Evolutionary conservation across 106 monocot species (phyloP).

Genomic region (Allium fistulosum): DNA sequence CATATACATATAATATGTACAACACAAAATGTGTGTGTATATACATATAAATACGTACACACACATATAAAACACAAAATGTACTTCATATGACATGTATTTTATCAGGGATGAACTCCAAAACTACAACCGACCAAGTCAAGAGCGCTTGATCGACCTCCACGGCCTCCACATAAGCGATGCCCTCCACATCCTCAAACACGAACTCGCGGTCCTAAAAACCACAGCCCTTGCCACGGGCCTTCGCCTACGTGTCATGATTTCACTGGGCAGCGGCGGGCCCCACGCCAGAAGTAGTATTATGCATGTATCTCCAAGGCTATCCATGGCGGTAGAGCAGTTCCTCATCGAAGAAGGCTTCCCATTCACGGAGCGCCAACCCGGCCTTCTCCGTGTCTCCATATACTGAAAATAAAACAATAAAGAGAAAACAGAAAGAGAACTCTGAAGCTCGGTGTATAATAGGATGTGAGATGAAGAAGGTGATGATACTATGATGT

Average conservation of each 20-base stretch:
- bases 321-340: conserved; percentile 48
- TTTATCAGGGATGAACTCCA: conserved; percentile 2
- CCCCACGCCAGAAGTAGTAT: conserved; percentile 32
- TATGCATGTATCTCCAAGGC: conserved; percentile 24
- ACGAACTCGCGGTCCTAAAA: conserved; percentile 35
- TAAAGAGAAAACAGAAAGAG: no score
- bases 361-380: conserved; percentile 45
- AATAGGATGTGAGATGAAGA: no score
- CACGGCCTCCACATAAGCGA: conserved; percentile 56
- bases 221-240: conserved; percentile 30
- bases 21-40: no score
- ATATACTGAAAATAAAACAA: conserved; percentile 26
- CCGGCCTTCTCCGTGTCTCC: conserved; percentile 47
- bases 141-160: conserved; percentile 39
- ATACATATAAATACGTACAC: no score
- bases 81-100: no score
- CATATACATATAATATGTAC: no score
- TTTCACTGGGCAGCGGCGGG: conserved; percentile 40
- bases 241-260: conserved; percentile 27
- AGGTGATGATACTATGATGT: no score
- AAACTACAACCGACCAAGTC: conserved; percentile 17
- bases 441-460: no score
- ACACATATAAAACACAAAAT: no score
- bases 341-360: conserved; percentile 45
- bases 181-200: conserved; percentile 45